Base-by-base conservation (phyloP, 164 flowering plant species). In the Cinnamomum micranthum region DNA sequence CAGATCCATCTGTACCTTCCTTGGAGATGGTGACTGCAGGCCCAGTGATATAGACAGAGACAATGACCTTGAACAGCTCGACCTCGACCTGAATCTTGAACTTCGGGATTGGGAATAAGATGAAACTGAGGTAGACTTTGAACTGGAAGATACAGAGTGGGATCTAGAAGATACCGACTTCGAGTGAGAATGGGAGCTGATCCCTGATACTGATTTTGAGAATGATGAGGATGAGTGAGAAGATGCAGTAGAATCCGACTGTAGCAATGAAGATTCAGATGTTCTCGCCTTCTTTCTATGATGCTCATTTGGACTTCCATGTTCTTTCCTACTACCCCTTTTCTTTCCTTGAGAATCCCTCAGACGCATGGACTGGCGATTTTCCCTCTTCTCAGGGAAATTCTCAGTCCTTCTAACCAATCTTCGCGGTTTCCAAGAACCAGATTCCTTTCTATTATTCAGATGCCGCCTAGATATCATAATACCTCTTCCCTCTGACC, bases 161-260 rank as follows among this genome's bases (percentile, higher is more conserved):
- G 82, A 74, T 65, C 79, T 73, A 31, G 84, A 85, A 60, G 77
- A 74, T 69, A 55, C 50, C 28, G 84, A 78, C 68, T 63, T 75
- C 41, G 79, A 72, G 51, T 71, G 73, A 22, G 76, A 68, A 35
- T 24, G 35, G 3, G 78, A 68, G 66, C 71, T 77, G 10, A 51
- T 51, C 63, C 71, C 71, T 59, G 47, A 66, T 11, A 50, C 12
- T 28, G 77, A 72, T 71, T 81, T 81, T 19, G 71, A 66, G n/a
- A 82, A 78, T 15, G n/a, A 51, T n/a, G 84, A 81, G 68, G 27
- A 74, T 6, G 84, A 85, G 51, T 27, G 74, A 52, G 83, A 85
- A 69, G 80, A 76, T 78, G 75, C 70, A 67, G 72, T 52, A 68
- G 74, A 72, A 63, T 79, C 77, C 65, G 86, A 80, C 71, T 65